A percentile compares a stretch with the other conserved stretches of the same genome.
Evolutionary conservation across 441 rosid species (phyloP).

Genomic region (Hura crepitans): DNA sequence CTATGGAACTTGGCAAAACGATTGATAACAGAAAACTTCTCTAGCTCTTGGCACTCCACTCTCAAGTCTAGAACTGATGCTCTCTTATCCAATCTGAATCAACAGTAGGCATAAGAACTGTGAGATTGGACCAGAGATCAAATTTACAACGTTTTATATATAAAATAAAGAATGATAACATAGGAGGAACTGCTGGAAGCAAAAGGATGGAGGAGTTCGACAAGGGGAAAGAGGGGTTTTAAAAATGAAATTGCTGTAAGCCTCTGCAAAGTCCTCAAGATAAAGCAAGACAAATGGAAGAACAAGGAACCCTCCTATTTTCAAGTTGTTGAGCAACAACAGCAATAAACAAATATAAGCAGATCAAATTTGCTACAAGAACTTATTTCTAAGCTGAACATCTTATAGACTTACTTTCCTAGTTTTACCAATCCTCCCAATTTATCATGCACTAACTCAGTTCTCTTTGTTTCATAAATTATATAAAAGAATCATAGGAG

Average conservation of each 20-base stretch:
- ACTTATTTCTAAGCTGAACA: not conserved
- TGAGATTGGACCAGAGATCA: not conserved
- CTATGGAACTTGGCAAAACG: conserved; percentile 87
- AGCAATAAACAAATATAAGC: not conserved
- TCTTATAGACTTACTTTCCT: not conserved
- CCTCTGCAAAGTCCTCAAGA: conserved; percentile 9
- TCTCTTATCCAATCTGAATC: conserved; percentile 66
- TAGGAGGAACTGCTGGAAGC: not conserved
- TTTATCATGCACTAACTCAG: not conserved
- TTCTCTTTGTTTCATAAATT: not conserved
- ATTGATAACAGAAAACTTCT: conserved; percentile 73
- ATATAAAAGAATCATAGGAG: not conserved
- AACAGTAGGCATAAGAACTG: conserved; percentile 2
- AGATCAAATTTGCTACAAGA: not conserved
- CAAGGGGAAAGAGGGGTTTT: not conserved
- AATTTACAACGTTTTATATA: not conserved
- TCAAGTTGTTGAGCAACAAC: not conserved
- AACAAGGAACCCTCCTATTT: not conserved
- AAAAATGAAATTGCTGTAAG: not conserved
- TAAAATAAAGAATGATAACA: not conserved
- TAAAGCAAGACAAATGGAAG: not conserved
- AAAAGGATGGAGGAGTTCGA: not conserved
- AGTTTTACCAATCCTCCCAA: not conserved
- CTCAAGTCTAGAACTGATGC: conserved; percentile 58
- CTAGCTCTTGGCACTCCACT: conserved; percentile 81